These are phyloP conservation scores for Globisporangium uncinulatum DNA, from an alignment of 352 stramenopile genomes.

Conservation along the genomic window DNA sequence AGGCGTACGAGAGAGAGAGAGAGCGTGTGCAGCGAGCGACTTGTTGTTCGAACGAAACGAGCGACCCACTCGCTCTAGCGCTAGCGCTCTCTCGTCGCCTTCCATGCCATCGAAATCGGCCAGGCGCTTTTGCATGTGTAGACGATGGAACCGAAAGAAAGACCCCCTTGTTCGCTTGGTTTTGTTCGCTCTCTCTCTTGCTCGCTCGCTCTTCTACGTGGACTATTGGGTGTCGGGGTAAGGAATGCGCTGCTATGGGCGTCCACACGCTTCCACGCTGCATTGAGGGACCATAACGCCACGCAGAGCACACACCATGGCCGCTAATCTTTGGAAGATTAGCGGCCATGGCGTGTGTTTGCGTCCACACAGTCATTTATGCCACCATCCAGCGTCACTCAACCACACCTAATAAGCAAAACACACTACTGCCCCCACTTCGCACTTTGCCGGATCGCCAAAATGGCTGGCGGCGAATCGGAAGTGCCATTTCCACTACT, in stretches of 20 bases:
- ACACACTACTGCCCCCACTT: not conserved
- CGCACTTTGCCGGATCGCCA: not conserved
- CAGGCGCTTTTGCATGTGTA: constrained; percentile 18
- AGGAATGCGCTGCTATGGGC: too few relatives aligned
- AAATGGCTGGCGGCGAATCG: constrained; percentile 7
- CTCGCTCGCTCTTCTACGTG: too few relatives aligned
- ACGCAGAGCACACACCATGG: too few relatives aligned
- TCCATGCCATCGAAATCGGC: constrained; percentile 1
- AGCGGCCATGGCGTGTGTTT: too few relatives aligned
- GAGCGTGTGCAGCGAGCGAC: constrained; percentile 1
- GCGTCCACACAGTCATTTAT: not conserved
- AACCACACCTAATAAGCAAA: not conserved
- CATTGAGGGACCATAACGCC: too few relatives aligned
- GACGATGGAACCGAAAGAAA: constrained; percentile 10
- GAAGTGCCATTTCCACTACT: not conserved
- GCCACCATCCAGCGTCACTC: not conserved
- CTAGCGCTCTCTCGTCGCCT: not conserved
- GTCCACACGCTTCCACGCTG: too few relatives aligned
- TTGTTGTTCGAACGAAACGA: not conserved
- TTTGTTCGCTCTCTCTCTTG: too few relatives aligned
- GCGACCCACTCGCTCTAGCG: not conserved
- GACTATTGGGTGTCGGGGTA: too few relatives aligned
- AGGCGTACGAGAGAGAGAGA: not conserved
- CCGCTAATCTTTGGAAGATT: too few relatives aligned
- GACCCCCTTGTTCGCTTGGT: not conserved